Evolutionary conservation across 1,284 basidiomycete genomes (phyloP).

Genomic region (Cerioporus squamosus): DNA sequence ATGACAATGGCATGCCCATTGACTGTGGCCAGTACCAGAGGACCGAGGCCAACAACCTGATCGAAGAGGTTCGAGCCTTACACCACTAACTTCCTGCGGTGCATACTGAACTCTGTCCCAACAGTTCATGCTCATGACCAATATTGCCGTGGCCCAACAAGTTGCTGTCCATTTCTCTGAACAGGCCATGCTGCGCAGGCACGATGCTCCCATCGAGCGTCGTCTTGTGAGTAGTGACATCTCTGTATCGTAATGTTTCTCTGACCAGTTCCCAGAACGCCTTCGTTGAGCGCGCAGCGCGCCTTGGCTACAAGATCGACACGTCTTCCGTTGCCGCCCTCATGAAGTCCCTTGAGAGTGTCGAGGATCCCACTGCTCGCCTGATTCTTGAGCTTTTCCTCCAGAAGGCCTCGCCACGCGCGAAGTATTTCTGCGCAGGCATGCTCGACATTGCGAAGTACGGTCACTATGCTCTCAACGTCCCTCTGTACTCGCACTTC

Average conservation of each 20-base stretch:
- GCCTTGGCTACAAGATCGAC: conserved; percentile 87
- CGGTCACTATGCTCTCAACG: conserved; percentile 89
- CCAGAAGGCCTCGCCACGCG: conserved; percentile 88
- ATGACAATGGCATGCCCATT: conserved; percentile 81
- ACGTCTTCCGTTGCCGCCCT: conserved; percentile 80
- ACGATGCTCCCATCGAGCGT: conserved; percentile 92
- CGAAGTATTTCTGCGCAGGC: conserved; percentile 98
- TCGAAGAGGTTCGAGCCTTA: conserved; percentile 78
- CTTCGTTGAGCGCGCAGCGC: conserved; percentile 80
- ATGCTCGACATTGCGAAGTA: conserved; percentile 99
- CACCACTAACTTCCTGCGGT: not conserved
- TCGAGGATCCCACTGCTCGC: conserved; percentile 76
- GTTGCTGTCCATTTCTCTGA: conserved; percentile 94
- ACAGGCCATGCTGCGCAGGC: conserved; percentile 91
- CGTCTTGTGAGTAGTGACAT: conserved; percentile 63
- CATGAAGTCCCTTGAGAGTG: conserved; percentile 80
- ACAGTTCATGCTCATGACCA: conserved; percentile 93
- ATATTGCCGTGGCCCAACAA: conserved; percentile 89
- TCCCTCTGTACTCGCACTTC: conserved; percentile 97
- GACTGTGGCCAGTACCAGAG: conserved; percentile 76
- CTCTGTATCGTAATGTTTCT: not conserved
- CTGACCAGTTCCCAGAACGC: conserved; percentile 54
- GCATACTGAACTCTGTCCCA: not conserved
- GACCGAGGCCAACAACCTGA: conserved; percentile 78
- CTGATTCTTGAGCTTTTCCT: conserved; percentile 81